Conservation (phyloP, 371 early-diverging fungal genomes). For the Mucor lusitanicus region DNA sequence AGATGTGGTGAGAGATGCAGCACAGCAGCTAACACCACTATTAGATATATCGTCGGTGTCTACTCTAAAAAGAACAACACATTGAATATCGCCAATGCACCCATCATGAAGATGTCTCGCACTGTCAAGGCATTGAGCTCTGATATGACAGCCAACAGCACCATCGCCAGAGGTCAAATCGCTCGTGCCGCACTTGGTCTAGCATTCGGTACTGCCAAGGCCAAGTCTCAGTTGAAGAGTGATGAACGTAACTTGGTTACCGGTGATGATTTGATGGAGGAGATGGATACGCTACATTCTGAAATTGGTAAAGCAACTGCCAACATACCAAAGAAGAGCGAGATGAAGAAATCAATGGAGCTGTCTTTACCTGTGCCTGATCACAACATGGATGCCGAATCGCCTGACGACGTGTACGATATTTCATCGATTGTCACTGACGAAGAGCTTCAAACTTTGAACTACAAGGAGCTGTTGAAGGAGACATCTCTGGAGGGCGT, state of each 20-base stretch:
- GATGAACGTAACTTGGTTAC: slow-evolving; percentile 82
- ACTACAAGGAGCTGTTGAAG: slow-evolving; percentile 57
- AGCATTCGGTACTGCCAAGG: slow-evolving; percentile 91
- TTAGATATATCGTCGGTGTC: slow-evolving; percentile 79
- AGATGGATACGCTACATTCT: slow-evolving; percentile 57
- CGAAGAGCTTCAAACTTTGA: slow-evolving; percentile 60
- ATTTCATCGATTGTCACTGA: slow-evolving; percentile 67
- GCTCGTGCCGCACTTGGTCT: slow-evolving; percentile 82
- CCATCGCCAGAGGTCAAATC: slow-evolving; percentile 18
- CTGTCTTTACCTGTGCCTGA: slow-evolving; percentile 73
- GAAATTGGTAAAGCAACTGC: slow-evolving; percentile 61
- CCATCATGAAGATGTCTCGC: slow-evolving; percentile 66
- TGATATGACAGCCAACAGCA: background rate
- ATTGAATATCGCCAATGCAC: slow-evolving; percentile 67
- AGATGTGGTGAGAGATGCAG: background rate
- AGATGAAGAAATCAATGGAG: slow-evolving; percentile 53
- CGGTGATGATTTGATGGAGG: slow-evolving; percentile 55
- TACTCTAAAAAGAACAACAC: slow-evolving; percentile 65
- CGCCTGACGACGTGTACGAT: slow-evolving; percentile 76
- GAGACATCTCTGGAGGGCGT: slow-evolving; percentile 42
- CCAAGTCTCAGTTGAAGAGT: slow-evolving; percentile 74
- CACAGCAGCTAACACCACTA: background rate
- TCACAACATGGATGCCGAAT: slow-evolving; percentile 64
- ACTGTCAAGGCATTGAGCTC: slow-evolving; percentile 65
- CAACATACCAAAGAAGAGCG: slow-evolving; percentile 51